Evolutionary conservation across 2,329 filamentous ascomycete genomes (phyloP), one percentile per base, ranked within the genome.

Genomic region (Cryphonectria carpinicola): DNA sequence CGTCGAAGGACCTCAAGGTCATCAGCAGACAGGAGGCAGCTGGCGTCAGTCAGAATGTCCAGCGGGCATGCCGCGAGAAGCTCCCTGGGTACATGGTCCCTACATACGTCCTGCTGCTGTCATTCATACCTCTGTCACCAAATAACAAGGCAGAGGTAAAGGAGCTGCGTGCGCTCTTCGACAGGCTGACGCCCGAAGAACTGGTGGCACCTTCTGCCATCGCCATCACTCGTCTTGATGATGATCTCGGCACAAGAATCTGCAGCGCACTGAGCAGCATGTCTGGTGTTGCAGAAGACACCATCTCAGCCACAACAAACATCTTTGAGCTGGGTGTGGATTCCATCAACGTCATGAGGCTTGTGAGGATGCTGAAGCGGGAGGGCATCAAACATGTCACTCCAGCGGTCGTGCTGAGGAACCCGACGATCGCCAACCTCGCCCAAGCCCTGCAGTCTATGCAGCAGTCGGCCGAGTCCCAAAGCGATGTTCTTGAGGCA

Each of bases 1-100:
- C 46, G 46, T 37, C 37, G 8, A 61, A 63, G 0, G 54, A 71
- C 5, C 66, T 81, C 0, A 67, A 75, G 28, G 70, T 82, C 1
- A 74, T 78, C 13, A 71, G 73, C 3, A 80, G 81, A 37, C 73
- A 78, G 4, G 78, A 81, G 1, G 77, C 80, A 22, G 75, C 82
- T 14, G 75, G 77, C 0, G 76, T 90, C 3, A 80, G 86, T 10
- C 78, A 77, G 0, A 78, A 78, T 4, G 87, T 90, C 7, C 86
- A 86, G 74, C 82, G 86, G 35, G 87, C 89, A n/a, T 97, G 94
- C 75, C 87, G 87, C 46, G 83, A 87, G 1, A 88, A 84, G 32
- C 85, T 98, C 3, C 93, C 95, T 0, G 87, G 86, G 0, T 98
- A 98, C 78, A 98, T 98, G 95, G 88, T 98, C 1, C 95, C 95